Percentiles rank a stretch among this genome's conserved stretches.
Conservation (phyloP, 345 rosid genomes). For the Anastatica hierochuntica region DNA sequence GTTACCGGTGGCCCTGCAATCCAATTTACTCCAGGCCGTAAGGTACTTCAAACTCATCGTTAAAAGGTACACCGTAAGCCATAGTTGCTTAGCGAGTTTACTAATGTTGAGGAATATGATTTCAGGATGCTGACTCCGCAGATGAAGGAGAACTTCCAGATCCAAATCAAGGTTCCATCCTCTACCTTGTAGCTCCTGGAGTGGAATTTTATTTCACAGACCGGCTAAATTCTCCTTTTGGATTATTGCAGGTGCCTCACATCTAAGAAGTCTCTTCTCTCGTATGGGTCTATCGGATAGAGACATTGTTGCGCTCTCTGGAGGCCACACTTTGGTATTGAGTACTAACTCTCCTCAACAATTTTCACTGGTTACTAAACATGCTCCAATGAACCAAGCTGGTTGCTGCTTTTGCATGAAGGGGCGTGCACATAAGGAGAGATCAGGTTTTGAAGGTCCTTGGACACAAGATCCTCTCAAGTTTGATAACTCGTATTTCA, state of each 20-base stretch:
- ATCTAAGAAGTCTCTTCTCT: slow-evolving; percentile 53
- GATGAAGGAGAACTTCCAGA: slow-evolving; percentile 83
- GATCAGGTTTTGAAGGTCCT: slow-evolving; percentile 74
- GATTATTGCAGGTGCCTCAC: slow-evolving; percentile 38
- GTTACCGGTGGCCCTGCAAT: slow-evolving; percentile 69
- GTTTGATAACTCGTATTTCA: slow-evolving; percentile 77
- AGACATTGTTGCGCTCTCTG: slow-evolving; percentile 85
- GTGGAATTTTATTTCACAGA: not conserved
- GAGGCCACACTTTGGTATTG: slow-evolving; percentile 70
- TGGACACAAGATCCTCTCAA: slow-evolving; percentile 76
- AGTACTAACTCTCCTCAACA: slow-evolving; percentile 12
- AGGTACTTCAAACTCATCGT: slow-evolving; percentile 30
- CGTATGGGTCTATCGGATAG: slow-evolving; percentile 86
- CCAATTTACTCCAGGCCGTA: slow-evolving; percentile 61
- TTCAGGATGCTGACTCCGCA: slow-evolving; percentile 65
- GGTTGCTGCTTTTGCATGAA: slow-evolving; percentile 6
- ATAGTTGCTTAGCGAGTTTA: slow-evolving; percentile 11
- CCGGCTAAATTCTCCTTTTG: not conserved
- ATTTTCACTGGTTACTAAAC: not conserved
- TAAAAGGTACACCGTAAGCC: not conserved
- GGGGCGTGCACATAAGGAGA: slow-evolving; percentile 75
- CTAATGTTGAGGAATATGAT: slow-evolving; percentile 59
- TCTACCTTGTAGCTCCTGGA: not conserved
- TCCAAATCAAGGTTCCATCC: slow-evolving; percentile 44
- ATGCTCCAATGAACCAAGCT: not conserved